Conservation (phyloP, 768 basidiomycete genomes). For the Infundibulicybe gibba region DNA sequence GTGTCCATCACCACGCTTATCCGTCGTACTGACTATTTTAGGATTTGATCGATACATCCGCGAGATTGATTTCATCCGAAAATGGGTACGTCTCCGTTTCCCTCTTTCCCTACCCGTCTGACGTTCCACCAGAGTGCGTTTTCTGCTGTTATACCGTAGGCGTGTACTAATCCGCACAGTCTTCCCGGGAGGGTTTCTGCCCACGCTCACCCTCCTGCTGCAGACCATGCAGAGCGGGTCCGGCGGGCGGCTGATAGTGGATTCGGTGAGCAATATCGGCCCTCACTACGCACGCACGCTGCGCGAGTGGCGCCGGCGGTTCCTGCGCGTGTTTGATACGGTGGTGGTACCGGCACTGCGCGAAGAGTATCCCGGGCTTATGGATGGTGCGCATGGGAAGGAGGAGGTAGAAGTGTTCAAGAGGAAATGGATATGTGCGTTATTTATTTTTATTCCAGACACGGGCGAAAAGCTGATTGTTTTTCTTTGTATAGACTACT, state of each 20-base stretch:
- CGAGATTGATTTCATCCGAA: slow-evolving; percentile 73
- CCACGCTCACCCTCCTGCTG: slow-evolving; percentile 57
- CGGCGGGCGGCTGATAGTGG: slow-evolving; percentile 53
- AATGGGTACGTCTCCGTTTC: slow-evolving; percentile 51
- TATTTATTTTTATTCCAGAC: not conserved
- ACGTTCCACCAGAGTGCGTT: slow-evolving; percentile 21
- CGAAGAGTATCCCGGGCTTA: slow-evolving; percentile 56
- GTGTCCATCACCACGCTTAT: slow-evolving; percentile 17
- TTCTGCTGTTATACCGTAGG: not conserved
- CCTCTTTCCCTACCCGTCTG: not conserved
- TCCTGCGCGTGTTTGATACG: slow-evolving; percentile 52
- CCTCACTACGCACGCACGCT: slow-evolving; percentile 79
- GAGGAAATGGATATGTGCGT: slow-evolving; percentile 70
- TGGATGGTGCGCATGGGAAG: slow-evolving; percentile 35
- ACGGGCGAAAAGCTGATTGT: no score
- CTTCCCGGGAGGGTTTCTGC: slow-evolving; percentile 71
- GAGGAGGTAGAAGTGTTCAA: slow-evolving; percentile 72
- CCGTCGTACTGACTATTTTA: not conserved
- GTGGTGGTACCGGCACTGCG: slow-evolving; percentile 57
- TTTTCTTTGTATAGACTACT: no score
- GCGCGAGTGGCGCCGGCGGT: slow-evolving; percentile 69
- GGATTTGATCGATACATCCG: slow-evolving; percentile 54
- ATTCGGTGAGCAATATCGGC: slow-evolving; percentile 68
- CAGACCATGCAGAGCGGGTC: slow-evolving; percentile 49
- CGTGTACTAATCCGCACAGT: slow-evolving; percentile 26